phyloP scores from a whole-genome alignment of 495 filamentous ascomycete species.

The Podospora anserina region DNA sequence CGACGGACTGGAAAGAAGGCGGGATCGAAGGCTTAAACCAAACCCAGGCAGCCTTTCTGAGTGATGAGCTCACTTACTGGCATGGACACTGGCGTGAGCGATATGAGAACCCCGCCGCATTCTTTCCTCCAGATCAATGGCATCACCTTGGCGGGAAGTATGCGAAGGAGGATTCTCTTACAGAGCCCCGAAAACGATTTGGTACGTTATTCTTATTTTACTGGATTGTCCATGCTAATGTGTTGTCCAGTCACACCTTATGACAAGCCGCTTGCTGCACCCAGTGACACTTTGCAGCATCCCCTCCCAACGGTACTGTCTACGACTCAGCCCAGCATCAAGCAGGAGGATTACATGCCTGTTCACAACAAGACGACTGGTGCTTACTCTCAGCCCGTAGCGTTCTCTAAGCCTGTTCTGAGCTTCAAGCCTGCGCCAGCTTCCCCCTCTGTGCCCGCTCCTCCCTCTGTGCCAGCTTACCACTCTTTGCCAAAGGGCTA shows the following conservation, averaged over 20 bases:
- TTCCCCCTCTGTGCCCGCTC: not conserved
- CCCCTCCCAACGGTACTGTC: not conserved
- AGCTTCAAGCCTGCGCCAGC: not conserved
- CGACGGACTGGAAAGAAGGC: constrained; percentile 2
- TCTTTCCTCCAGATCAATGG: not conserved
- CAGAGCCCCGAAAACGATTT: not conserved
- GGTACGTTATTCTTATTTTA: not conserved
- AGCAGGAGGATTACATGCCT: not conserved
- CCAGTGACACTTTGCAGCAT: not conserved
- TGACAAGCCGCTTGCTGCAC: not conserved
- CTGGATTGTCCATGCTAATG: not conserved
- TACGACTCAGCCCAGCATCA: not conserved
- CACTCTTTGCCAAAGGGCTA: not conserved
- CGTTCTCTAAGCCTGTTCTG: not conserved
- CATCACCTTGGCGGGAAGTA: not conserved
- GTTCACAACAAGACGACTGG: not conserved
- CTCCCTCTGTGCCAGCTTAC: not conserved
- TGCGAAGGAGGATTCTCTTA: not conserved
- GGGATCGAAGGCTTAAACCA: not conserved
- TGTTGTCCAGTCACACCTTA: not conserved
- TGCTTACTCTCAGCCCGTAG: not conserved
- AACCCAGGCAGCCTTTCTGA: constrained; percentile 7
- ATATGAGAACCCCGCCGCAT: not conserved
- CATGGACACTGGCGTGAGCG: not conserved
- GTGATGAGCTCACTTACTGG: constrained; percentile 12